Evolutionary conservation across 805 yeast species (phyloP), one percentile per base, ranked within the genome.

Genomic region (Hagleromyces aurorensis): DNA sequence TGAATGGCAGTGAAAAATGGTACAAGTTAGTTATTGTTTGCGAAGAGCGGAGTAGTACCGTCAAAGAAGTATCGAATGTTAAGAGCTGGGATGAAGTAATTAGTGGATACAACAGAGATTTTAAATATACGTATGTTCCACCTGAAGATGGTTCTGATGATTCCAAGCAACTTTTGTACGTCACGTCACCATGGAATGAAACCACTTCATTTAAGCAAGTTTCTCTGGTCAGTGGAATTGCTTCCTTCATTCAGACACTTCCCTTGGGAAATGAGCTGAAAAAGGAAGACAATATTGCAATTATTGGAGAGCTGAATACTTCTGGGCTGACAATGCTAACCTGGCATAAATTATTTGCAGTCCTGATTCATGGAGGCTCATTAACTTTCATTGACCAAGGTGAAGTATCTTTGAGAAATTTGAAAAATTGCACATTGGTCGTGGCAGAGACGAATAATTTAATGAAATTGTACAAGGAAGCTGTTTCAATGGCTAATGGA

Each of bases 151-250:
- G 47, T 27, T 40, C 63, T 3, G 54, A 59, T 23, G 63, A 64
- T 15, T 45, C 52, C 18, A 64, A 65, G 7, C 24, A 54, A 5
- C 48, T 62, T n/a, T 43, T 48, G 9, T 37, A 55, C 14, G 41
- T 39, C 8, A 37, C 50, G 4, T 44, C 53, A 2, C 37, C 43
- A 7, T 33, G 29, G 19, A 38, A 46, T 10, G 41, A 42, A 7
- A 44, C 57, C 1, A 52, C 57, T 2, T 41, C 56, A 8, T 73
- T 67, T 42, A 65, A 72, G 4, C 78, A 73, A 33, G 57, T 66
- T 34, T 70, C 71, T 38, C 48, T 74, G 22, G 67, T 72, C 4
- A 67, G 77, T 38, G 62, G 74, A 5, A 54, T 69, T 19, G 72
- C 81, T 2, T 62, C 79, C 1, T 57, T 68, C 14, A 56, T 64